Evolutionary conservation across 768 basidiomycete species (phyloP), one percentile per base, ranked within the genome.

Genomic region (Daedalea quercina): DNA sequence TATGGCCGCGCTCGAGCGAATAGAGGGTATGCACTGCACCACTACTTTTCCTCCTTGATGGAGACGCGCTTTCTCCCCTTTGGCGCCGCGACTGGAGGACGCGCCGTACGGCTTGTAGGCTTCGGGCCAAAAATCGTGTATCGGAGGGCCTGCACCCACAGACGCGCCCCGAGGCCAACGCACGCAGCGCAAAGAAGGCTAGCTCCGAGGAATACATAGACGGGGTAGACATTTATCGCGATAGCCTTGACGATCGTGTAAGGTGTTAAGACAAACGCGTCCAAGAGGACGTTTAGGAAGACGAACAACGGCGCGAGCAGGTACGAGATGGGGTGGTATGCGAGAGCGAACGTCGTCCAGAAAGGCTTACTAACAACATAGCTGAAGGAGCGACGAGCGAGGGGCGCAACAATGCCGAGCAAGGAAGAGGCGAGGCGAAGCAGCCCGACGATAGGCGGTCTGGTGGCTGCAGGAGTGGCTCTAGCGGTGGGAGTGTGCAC

Each of bases 251-350:
- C 6, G 33, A 75, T 61, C 12, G 60, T 56, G 57, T 75, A 76
- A 0, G 84, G 84, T 20, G 71, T 67, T 56, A 69, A 64, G 2
- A 85, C 37, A 51, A 77, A 67, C 22, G 75, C 35, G 44, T 76
- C 70, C 22, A 74, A 53, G 7, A 72, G 19, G 23, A 81, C 60
- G 12, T 76, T 62, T 28, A 70, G 28, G 54, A 78, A 66, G 46
- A 77, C 66, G 26, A 71, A 61, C 46, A 77, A 46, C 1, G 84
- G 84, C 2, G 76, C 73, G 46, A 85, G 58, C 34, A 80, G 31
- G 57, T 78, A 78, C 4, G 60, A 40, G 1, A 67, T 17, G 11
- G 67, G 54, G 19, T 60, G 55, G 55, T 62, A 67, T 40, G 69
- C 50, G 19, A 60, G 45, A 0, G 54, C 26, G 24, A 63, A 23